Evolutionary conservation across 139 green algal species (phyloP), one percentile per base, ranked within the genome.

Genomic region (Chlamydomonas schloesseri): DNA sequence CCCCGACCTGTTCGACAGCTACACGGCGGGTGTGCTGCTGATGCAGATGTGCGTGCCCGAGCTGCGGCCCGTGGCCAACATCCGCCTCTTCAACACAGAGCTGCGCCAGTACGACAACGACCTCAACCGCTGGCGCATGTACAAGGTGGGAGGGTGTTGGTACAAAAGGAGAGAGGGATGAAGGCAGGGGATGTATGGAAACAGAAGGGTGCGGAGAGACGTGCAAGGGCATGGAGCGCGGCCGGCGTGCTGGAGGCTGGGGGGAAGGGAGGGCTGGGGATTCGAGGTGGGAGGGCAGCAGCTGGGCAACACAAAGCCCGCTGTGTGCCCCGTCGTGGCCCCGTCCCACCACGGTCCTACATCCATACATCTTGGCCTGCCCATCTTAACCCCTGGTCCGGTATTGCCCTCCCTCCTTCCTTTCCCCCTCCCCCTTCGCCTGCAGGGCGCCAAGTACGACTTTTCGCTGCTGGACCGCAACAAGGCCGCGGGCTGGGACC

Each of bases 1-100:
- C 14, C 96, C 96, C 0, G 95, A 98, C 90, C 94, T 98, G 20
- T 99, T 99, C 84, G 96, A 99, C 89, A 92, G 90, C 6, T 99
- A 98, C 94, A 92, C 46, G 15, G 84, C 53, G 9, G 95, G 95
- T 46, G 84, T 97, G 37, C 87, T 97, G 18, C 85, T 98, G 24
- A 84, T 98, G 90, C 95, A 96, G 83, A 87, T 94, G 86, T 57
- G 50, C 28, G 92, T 98, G 37, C 96, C 96, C 4, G 84, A 97
- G 94, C 90, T 98, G 76, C 88, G 95, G 28, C 84, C 84, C 8
- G 77, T n/a, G 0, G 64, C 75, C n/a, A 91, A 90, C 81, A 91
- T 93, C 67, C 74, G 87, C 13, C 74, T 87, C 33, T 93, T 94
- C 84, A 94, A 93, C 88, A 69, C 88, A 23, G 92, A 96, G 78